Evolutionary conservation across 768 basidiomycete species (phyloP).

Genomic region (Russula ochroleuca): DNA sequence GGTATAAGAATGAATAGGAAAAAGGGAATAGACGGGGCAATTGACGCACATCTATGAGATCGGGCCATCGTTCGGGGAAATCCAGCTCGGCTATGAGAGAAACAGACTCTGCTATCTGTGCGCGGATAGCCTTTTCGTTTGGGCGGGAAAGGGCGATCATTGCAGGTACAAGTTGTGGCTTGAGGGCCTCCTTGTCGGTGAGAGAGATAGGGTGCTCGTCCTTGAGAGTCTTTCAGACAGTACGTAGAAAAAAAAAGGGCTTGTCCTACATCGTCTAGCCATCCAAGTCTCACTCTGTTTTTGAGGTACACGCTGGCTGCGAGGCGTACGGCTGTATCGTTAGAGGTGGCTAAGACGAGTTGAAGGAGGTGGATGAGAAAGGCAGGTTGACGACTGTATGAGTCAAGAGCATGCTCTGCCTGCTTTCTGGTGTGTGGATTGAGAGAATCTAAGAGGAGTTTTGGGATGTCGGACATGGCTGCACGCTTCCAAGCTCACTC

Average conservation of each 20-base stretch:
- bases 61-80: conserved; percentile 85
- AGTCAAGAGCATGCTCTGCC: conserved; percentile 72
- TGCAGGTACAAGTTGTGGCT: conserved; percentile 76
- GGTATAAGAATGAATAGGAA: conserved; percentile 1
- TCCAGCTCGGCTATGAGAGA: conserved; percentile 88
- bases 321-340: conserved; percentile 67
- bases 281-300: conserved; percentile 80
- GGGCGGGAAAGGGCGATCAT: conserved; percentile 84
- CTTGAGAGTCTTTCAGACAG: conserved; percentile 34
- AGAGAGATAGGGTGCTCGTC: conserved; percentile 68
- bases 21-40: not conserved
- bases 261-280: conserved; percentile 65
- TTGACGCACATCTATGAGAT: conserved; percentile 79
- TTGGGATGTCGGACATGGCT: conserved; percentile 60
- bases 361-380: conserved; percentile 77
- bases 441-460: conserved; percentile 68
- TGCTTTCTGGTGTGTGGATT: conserved; percentile 65
- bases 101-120: conserved; percentile 90
- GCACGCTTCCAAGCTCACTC: not conserved
- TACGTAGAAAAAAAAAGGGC: conserved; percentile 2
- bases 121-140: conserved; percentile 65
- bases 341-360: conserved; percentile 66
- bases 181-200: conserved; percentile 68
- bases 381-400: conserved; percentile 64
- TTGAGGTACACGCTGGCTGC: conserved; percentile 90